These are phyloP conservation scores for Arthrobotrys iridis DNA, from an alignment of 2,329 filamentous ascomycete species.

Conservation along the genomic window DNA sequence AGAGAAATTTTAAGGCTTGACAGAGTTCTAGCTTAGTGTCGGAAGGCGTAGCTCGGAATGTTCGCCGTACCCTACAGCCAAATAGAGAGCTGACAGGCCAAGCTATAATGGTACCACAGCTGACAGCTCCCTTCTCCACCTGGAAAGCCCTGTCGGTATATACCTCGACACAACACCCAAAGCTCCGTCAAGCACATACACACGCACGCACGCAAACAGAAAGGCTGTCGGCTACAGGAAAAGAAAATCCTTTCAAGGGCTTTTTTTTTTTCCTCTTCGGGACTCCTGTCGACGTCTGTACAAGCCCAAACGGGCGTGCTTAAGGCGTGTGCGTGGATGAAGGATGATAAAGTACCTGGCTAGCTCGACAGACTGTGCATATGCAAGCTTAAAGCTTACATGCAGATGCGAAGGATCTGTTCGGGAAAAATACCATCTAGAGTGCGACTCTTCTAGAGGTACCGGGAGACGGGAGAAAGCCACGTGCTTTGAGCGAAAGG, in stretches of 20 bases:
- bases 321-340: neutral
- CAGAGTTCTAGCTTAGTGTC: neutral
- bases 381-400: slow-evolving; percentile 25
- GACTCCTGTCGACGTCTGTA: neutral
- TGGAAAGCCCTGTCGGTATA: no score
- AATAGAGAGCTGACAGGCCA: slow-evolving; percentile 11
- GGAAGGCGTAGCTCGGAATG: neutral
- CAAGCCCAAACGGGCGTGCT: neutral
- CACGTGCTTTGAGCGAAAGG: slow-evolving; percentile 4
- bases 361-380: slow-evolving; percentile 5
- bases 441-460: neutral
- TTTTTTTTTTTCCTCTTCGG: neutral
- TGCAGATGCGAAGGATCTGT: slow-evolving; percentile 11
- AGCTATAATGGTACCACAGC: slow-evolving; percentile 11
- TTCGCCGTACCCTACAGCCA: slow-evolving; percentile 5
- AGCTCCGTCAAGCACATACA: neutral
- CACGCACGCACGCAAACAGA: neutral
- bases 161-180: no score
- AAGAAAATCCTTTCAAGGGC: no score
- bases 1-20: neutral
- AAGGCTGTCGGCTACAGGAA: neutral
- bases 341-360: neutral
- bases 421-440: neutral
- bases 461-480: slow-evolving; percentile 3
- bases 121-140: neutral